These are phyloP conservation scores for Saprolegnia diclina DNA, from an alignment of 352 stramenopile species.

Conservation along the genomic window DNA sequence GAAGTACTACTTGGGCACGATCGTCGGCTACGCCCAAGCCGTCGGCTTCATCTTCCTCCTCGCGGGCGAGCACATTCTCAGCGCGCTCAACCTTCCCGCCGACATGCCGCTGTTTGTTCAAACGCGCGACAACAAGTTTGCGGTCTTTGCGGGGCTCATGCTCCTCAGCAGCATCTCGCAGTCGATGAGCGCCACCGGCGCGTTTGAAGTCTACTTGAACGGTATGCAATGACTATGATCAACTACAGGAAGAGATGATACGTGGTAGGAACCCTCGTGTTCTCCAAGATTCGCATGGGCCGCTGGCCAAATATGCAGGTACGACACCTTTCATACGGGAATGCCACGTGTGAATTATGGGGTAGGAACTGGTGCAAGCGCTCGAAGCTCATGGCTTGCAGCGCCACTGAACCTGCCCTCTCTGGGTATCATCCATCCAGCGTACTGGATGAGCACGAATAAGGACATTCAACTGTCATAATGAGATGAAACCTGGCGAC, in stretches of 20 bases:
- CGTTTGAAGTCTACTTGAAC: slow-evolving; percentile 80
- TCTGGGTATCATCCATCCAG: too few relatives aligned
- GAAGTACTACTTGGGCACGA: neutral
- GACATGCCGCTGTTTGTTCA: slow-evolving; percentile 50
- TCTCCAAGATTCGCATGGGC: slow-evolving; percentile 58
- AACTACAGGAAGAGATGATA: too few relatives aligned
- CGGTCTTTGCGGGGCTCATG: slow-evolving; percentile 56
- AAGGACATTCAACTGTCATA: too few relatives aligned
- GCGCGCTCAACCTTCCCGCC: slow-evolving; percentile 4
- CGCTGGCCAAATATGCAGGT: slow-evolving; percentile 68
- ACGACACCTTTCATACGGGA: slow-evolving; percentile 3
- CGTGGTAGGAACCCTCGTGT: slow-evolving; percentile 66
- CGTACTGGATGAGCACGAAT: too few relatives aligned
- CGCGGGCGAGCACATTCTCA: slow-evolving; percentile 18
- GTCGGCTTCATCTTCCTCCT: slow-evolving; percentile 13
- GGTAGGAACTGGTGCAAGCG: neutral
- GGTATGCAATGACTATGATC: slow-evolving; percentile 30
- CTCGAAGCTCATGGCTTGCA: neutral
- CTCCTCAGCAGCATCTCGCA: slow-evolving; percentile 54
- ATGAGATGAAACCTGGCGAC: too few relatives aligned
- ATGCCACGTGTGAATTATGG: neutral
- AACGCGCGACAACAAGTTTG: slow-evolving; percentile 63
- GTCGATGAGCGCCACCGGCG: slow-evolving; percentile 53
- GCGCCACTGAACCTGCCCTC: too few relatives aligned
- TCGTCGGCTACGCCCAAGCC: slow-evolving; percentile 18